Evolutionary conservation across 345 rosid genomes (phyloP).

Genomic region (Populus deltoides): DNA sequence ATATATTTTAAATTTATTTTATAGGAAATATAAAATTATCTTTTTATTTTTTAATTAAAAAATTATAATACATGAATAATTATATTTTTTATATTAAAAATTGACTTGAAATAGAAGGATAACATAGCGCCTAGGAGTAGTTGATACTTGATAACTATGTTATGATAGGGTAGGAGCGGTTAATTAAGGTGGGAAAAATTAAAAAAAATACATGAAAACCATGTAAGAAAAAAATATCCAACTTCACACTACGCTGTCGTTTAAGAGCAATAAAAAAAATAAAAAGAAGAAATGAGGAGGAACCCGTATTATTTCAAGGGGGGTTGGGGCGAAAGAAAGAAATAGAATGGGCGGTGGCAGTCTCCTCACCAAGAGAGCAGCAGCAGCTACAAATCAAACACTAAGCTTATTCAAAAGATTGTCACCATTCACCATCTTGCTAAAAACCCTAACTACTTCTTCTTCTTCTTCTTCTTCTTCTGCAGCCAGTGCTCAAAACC

Average conservation of each 20-base stretch:
- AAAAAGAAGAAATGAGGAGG: not conserved
- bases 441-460: constrained; percentile 47
- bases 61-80: too few relatives aligned
- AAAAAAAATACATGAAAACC: not conserved
- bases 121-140: too few relatives aligned
- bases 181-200: not conserved
- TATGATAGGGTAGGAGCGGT: too few relatives aligned
- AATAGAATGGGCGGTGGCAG: not conserved
- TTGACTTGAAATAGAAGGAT: too few relatives aligned
- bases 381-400: constrained; percentile 8
- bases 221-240: not conserved
- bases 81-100: too few relatives aligned
- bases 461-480: constrained; percentile 24
- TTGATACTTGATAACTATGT: too few relatives aligned
- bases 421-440: constrained; percentile 34
- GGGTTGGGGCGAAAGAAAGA: not conserved
- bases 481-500: constrained; percentile 17
- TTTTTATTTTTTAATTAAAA: too few relatives aligned
- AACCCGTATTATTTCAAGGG: not conserved
- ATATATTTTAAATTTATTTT: too few relatives aligned
- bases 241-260: not conserved
- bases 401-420: not conserved
- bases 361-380: not conserved
- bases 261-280: not conserved
- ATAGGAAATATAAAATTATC: too few relatives aligned